Conservation (phyloP, 108 stramenopile genomes). For the Asterionellopsis glacialis region DNA sequence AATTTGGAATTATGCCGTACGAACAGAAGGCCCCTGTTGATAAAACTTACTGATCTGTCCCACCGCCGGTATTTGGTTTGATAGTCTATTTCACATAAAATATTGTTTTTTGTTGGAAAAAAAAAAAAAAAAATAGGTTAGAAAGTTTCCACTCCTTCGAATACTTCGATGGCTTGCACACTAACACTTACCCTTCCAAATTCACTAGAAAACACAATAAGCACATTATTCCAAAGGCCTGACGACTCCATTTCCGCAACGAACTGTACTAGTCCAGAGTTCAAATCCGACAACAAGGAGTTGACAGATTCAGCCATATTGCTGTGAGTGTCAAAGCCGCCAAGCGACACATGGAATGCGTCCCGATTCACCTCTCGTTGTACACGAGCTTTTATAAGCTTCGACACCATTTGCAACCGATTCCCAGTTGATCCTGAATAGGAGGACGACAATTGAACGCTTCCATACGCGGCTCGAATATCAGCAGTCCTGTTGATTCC, state of each 20-base stretch:
- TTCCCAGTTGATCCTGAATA: constrained; percentile 5
- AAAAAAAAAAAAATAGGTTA: too few species aligned
- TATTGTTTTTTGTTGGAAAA: too few species aligned
- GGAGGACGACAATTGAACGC: constrained; percentile 8
- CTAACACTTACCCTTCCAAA: constrained; percentile 21
- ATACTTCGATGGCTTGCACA: too few species aligned
- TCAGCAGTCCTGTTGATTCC: constrained; percentile 24
- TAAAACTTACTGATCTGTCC: constrained; percentile 23
- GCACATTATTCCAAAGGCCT: constrained; percentile 34
- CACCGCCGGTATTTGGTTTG: constrained; percentile 26
- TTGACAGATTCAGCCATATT: not conserved
- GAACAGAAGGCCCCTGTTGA: too few species aligned
- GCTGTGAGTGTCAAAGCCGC: constrained; percentile 59
- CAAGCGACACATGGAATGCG: constrained; percentile 49
- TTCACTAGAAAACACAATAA: constrained; percentile 28
- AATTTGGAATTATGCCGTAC: too few species aligned
- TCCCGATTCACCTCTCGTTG: constrained; percentile 49
- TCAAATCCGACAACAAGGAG: constrained; percentile 12
- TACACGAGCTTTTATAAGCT: constrained; percentile 25
- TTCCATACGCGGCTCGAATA: constrained; percentile 9
- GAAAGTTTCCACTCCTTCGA: too few species aligned
- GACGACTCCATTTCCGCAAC: constrained; percentile 25
- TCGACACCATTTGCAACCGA: constrained; percentile 22
- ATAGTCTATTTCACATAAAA: constrained; percentile 23
- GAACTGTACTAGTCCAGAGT: constrained; percentile 26